Percentiles rank a stretch among this genome's conserved stretches.
Evolutionary conservation across 495 filamentous ascomycete genomes (phyloP).

Genomic region (Penicillium angulare): DNA sequence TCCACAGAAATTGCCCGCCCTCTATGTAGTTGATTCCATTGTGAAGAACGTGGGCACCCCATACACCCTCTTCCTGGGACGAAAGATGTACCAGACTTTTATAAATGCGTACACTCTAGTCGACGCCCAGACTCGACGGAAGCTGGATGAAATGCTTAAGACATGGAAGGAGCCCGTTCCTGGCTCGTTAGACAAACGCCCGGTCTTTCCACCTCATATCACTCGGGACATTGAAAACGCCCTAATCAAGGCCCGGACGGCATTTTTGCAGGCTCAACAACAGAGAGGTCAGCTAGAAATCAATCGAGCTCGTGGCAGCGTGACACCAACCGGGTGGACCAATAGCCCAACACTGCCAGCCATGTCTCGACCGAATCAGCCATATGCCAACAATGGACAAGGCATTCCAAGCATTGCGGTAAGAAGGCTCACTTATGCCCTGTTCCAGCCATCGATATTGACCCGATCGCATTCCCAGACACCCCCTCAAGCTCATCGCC

Average conservation of each 20-base stretch:
- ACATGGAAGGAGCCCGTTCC: constrained; percentile 98
- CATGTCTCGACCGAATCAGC: constrained; percentile 35
- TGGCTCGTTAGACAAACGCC: constrained; percentile 80
- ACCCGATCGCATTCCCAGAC: constrained; percentile 30
- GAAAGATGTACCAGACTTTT: constrained; percentile 87
- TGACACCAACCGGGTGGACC: constrained; percentile 54
- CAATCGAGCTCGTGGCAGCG: constrained; percentile 52
- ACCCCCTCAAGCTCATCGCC: constrained; percentile 29
- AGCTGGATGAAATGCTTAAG: constrained; percentile 95
- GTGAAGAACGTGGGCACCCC: constrained; percentile 98
- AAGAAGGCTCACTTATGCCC: constrained; percentile 8
- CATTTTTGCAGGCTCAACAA: constrained; percentile 52
- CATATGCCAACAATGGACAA: constrained; percentile 35
- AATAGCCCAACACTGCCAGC: constrained; percentile 67
- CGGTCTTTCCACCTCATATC: constrained; percentile 82
- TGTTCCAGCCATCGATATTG: neutral
- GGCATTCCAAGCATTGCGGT: constrained; percentile 35
- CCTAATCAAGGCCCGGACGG: constrained; percentile 81
- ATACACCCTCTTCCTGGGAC: constrained; percentile 90
- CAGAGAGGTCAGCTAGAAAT: constrained; percentile 58
- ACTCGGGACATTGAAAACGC: constrained; percentile 91
- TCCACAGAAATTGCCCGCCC: constrained; percentile 79
- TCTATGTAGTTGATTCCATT: constrained; percentile 98
- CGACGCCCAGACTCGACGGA: constrained; percentile 72
- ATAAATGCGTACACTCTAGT: constrained; percentile 94